Evolutionary conservation across 169 alveolate genomes (phyloP), one percentile per base, ranked within the genome.

Genomic region (Plasmodium ovale): DNA sequence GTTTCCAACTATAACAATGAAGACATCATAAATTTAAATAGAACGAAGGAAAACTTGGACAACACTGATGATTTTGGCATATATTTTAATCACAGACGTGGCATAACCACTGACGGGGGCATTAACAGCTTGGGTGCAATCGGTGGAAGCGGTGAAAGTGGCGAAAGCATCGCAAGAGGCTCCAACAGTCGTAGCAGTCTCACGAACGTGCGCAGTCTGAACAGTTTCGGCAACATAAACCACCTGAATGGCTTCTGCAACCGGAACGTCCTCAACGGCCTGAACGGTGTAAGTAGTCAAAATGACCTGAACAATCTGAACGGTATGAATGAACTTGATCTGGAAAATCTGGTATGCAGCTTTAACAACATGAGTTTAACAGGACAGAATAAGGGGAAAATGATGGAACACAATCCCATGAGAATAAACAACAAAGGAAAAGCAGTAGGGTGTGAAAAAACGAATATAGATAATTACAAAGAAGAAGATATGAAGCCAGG

Each of bases 1-100:
- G 27, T n/a, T n/a, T 53, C 53, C 1, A 73, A 62, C 59, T 73
- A 58, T 59, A 42, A 59, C 51, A 29, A 33, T 47, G 72, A 73
- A 9, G 33, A 33, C 39, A 31, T 39, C 29, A 29, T 42, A 31
- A 31, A 71, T 71, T 53, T 71, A 23, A 37, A 73, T 21, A 58
- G 33, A 51, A 62, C 39, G 2, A 73, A 73, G 21, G 88, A 73
- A 49, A 73, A 39, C 16, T 6, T 39, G 4, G 88, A 59, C 14
- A 33, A 37, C 6, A 7, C 10, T 1, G 88, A 73, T 2, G 51
- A 73, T 42, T 25, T 21, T 9, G 68, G 37, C 0, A 25, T 59
- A 0, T 21, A 37, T 10, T 31, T 39, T 42, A 73, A 25, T 16
- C 39, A 73, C 53, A 73, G 37, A 3, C 29, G 12, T 14, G 1